Conservation (phyloP, 2,329 filamentous ascomycete species). For the Leptographium radiaticola region DNA sequence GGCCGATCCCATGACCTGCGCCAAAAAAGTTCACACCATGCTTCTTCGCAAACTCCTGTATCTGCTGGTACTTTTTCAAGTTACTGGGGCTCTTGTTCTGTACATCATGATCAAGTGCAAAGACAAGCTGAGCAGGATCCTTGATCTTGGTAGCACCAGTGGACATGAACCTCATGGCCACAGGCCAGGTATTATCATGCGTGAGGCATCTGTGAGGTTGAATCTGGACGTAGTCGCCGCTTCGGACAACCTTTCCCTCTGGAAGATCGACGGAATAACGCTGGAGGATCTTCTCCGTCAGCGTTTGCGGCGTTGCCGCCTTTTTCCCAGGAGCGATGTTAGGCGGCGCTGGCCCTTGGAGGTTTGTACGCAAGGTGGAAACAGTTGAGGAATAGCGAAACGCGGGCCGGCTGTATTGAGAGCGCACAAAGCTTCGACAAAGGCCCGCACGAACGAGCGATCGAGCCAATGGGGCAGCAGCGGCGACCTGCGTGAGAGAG, state of each 20-base stretch:
- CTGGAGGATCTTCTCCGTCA: constrained; percentile 91
- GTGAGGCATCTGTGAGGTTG: constrained; percentile 66
- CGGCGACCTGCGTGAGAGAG: too few relatives aligned
- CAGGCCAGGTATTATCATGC: constrained; percentile 45
- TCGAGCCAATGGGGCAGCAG: too few relatives aligned
- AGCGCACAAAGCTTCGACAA: too few relatives aligned
- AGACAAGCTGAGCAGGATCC: constrained; percentile 60
- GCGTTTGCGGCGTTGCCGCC: constrained; percentile 48
- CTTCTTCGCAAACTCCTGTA: constrained; percentile 66
- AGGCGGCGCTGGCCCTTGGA: too few relatives aligned
- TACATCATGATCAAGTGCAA: constrained; percentile 80
- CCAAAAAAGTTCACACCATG: constrained; percentile 70
- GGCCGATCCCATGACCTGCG: constrained; percentile 34
- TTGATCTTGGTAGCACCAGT: constrained; percentile 67
- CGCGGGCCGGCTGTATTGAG: too few relatives aligned
- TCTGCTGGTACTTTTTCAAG: constrained; percentile 68
- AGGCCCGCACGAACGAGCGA: too few relatives aligned
- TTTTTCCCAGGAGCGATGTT: too few relatives aligned
- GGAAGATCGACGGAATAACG: constrained; percentile 63
- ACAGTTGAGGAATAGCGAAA: too few relatives aligned
- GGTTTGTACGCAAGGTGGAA: too few relatives aligned
- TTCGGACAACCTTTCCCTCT: constrained; percentile 58
- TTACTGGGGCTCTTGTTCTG: constrained; percentile 72
- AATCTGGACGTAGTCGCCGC: constrained; percentile 75
- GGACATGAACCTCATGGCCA: constrained; percentile 62